Conservation (phyloP, 495 filamentous ascomycete genomes). For the Annulohypoxylon nitens region DNA sequence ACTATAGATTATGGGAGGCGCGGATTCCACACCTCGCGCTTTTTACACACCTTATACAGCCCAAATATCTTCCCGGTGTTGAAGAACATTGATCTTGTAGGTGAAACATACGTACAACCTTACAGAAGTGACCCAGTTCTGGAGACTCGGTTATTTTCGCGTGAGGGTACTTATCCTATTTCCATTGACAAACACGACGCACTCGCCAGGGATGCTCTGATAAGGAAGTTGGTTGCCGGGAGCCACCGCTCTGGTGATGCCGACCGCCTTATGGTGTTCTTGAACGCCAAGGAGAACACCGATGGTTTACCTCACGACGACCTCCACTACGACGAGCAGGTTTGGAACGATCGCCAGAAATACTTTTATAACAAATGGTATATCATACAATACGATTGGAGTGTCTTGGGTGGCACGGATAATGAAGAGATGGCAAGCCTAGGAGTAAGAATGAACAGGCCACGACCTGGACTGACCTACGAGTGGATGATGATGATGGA, state of each 20-base stretch:
- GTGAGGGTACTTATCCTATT: background rate
- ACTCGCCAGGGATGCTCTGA: background rate
- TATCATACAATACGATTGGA: background rate
- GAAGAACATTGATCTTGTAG: background rate
- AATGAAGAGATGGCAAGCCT: background rate
- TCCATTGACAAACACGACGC: background rate
- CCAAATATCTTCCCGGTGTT: background rate
- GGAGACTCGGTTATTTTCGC: background rate
- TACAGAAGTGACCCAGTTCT: conserved; percentile 1
- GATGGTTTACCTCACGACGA: background rate
- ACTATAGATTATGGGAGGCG: background rate
- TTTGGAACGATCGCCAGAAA: background rate
- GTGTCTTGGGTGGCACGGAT: background rate
- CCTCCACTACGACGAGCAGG: background rate
- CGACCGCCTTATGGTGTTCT: background rate
- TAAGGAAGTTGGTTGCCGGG: background rate
- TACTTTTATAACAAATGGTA: background rate
- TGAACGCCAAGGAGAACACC: background rate
- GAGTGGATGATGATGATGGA: background rate
- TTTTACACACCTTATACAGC: background rate
- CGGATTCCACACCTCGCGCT: too few species aligned
- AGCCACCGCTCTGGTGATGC: background rate
- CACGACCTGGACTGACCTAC: background rate
- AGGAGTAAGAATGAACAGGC: background rate
- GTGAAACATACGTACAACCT: background rate